Percentiles rank a stretch among this genome's conserved stretches.
These are phyloP conservation scores for Keithomyces neogunnii DNA, from an alignment of 2,329 filamentous ascomycete species.

Conservation along the genomic window DNA sequence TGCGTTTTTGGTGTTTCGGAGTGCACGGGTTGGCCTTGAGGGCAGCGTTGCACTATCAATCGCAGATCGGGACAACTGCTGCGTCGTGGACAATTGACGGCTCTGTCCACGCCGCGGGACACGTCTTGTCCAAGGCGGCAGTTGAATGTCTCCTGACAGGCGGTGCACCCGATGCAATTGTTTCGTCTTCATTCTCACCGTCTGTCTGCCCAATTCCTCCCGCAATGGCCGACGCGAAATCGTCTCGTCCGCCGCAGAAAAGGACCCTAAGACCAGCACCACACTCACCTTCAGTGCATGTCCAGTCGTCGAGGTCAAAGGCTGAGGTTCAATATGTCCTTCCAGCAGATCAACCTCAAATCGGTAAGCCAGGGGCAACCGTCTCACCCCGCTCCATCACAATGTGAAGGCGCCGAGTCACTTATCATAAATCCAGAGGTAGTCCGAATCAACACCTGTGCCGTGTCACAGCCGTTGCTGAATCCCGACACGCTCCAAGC, in stretches of 20 bases:
- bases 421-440: conserved; percentile 12
- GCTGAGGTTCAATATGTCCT: conserved; percentile 21
- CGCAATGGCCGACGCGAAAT: conserved; percentile 1
- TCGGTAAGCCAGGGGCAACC: conserved; percentile 12
- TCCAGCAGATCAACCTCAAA: conserved; percentile 17
- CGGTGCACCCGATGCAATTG: too few relatives aligned
- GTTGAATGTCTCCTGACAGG: too few relatives aligned
- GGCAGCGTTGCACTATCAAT: too few relatives aligned
- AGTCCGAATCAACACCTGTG: conserved; percentile 18
- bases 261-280: conserved; percentile 17
- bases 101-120: background rate
- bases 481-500: conserved; percentile 19
- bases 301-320: conserved; percentile 16
- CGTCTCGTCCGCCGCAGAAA: conserved; percentile 11
- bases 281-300: conserved; percentile 12
- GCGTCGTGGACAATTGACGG: background rate
- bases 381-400: background rate
- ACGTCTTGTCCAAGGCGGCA: too few relatives aligned
- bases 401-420: background rate
- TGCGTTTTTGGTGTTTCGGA: too few relatives aligned
- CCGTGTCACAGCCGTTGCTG: conserved; percentile 26
- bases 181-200: background rate
- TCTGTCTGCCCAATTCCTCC: background rate
- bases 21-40: too few relatives aligned
- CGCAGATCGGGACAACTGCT: too few relatives aligned